Base-by-base conservation (phyloP, 495 filamentous ascomycete species). In the Niebla homalea region DNA sequence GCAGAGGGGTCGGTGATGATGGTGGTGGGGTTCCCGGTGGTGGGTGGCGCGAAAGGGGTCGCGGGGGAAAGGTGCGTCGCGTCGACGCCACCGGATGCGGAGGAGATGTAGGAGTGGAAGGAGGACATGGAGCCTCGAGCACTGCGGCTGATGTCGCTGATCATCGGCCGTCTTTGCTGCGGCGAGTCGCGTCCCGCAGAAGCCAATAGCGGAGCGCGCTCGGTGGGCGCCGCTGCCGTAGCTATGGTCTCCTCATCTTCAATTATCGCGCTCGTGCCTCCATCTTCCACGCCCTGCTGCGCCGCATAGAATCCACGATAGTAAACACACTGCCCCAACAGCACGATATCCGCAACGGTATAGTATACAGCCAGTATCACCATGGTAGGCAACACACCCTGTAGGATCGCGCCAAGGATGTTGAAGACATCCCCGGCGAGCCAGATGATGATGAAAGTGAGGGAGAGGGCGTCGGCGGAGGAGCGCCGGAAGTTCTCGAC, bases 351-450 rank as follows among this genome's bases (percentile, higher is more conserved):
- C 48, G 92, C 90, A 22, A 95, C 69, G 20, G 90, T 94, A 64
- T 98, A 96, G 63, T 98, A 98, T 1, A 96, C 74, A 0, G 92
- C 92, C 22, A 98, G 71, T 39, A 96, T 96, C 43, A 86, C 79
- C 92, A 98, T 98, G 0, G 92, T 98, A 5, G 92, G 90, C 35
- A 97, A 66, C 7, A 98, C 90, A 19, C 87, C 85, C 61, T 98
- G 92, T n/a, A 96, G 57, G 4, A 95, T 77, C 15, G 88, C 86
- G 5, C 92, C 92, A 3, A 94, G 73, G 44, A 98, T 89, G 60
- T 98, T 98, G 71, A 95, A 98, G 38, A 97, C 78, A 81, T 98
- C 92, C 18, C 92, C 92, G 5, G 81, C 72, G 4, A 94, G 72
- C 92, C 92, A 98, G 51, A 93, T 75, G 42, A 89, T 73, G 56